Percentiles rank a stretch among this genome's conserved stretches.
Conservation (phyloP, 805 yeast genomes). For the Schwanniomyces pseudopolymorphus region DNA sequence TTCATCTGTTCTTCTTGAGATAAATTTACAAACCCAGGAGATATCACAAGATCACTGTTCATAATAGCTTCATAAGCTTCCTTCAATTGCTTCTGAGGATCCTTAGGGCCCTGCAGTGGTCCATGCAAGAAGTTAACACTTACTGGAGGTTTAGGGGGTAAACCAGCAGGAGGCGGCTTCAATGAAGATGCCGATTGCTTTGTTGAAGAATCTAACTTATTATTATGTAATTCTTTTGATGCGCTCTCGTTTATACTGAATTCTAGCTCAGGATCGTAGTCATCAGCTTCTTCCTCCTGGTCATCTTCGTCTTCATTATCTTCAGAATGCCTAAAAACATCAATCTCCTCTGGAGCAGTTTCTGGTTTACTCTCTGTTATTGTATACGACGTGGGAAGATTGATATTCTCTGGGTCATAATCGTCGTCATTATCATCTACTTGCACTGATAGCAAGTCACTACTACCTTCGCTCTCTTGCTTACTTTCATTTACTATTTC, state of each 20-base stretch:
- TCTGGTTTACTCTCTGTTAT: neutral
- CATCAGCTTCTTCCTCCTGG: conserved; percentile 24
- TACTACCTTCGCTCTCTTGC: neutral
- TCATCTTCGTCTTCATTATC: conserved; percentile 12
- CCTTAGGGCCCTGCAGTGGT: conserved; percentile 1
- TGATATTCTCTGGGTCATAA: conserved; percentile 9
- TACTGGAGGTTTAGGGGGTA: conserved; percentile 31
- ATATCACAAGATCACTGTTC: conserved; percentile 32
- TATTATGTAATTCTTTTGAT: neutral
- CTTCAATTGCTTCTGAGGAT: conserved; percentile 19
- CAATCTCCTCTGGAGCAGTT: conserved; percentile 1
- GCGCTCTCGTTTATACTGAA: conserved; percentile 4
- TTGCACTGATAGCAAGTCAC: neutral
- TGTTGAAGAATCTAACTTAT: neutral
- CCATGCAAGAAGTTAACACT: conserved; percentile 6
- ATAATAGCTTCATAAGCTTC: conserved; percentile 38
- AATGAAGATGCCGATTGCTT: neutral
- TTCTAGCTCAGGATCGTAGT: conserved; percentile 27
- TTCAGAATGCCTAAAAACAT: neutral
- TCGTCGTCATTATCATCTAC: conserved; percentile 8
- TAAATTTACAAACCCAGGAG: conserved; percentile 38
- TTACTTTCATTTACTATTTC: conserved; percentile 1
- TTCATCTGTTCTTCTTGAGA: conserved; percentile 31
- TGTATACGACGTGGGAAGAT: neutral
- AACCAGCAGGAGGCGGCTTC: conserved; percentile 15